Evolutionary conservation across 148 eudicot genomes (phyloP).

Genomic region (Nepenthes gracilis): DNA sequence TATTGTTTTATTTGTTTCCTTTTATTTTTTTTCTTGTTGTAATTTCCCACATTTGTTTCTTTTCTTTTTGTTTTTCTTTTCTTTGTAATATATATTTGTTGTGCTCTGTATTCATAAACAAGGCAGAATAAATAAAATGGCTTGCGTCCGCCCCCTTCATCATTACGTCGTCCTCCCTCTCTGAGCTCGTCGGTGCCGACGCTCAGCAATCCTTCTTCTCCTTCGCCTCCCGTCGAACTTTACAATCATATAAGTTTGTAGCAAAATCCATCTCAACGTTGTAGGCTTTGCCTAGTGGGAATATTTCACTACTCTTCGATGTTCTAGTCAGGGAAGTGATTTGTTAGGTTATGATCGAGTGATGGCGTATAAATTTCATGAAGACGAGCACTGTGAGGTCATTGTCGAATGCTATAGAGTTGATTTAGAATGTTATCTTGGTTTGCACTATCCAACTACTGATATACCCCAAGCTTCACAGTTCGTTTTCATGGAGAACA

Average conservation of each 20-base stretch:
- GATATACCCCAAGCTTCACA: constrained; percentile 92
- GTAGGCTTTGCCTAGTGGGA: constrained; percentile 58
- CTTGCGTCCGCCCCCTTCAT: too few species aligned
- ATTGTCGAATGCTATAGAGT: constrained; percentile 45
- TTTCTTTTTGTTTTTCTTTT: too few species aligned
- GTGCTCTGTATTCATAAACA: too few species aligned
- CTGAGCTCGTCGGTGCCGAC: too few species aligned
- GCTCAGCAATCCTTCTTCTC: too few species aligned
- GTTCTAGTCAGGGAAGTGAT: constrained; percentile 56
- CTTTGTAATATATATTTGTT: too few species aligned
- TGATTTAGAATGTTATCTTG: constrained; percentile 67
- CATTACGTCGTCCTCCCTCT: too few species aligned
- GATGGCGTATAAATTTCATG: constrained; percentile 88
- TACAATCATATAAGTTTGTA: constrained; percentile 83
- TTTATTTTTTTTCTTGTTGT: too few species aligned
- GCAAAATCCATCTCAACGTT: constrained; percentile 62
- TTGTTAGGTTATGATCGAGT: constrained; percentile 79
- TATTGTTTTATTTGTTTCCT: too few species aligned
- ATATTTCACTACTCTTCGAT: constrained; percentile 57
- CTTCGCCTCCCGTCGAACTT: too few species aligned
- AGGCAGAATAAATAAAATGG: too few species aligned
- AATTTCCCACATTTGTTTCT: too few species aligned
- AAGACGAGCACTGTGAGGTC: constrained; percentile 91
- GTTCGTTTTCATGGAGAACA: constrained; percentile 75
- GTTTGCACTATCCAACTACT: constrained; percentile 85